Base-by-base conservation (phyloP, 441 rosid genomes). In the Adansonia gregorii region DNA sequence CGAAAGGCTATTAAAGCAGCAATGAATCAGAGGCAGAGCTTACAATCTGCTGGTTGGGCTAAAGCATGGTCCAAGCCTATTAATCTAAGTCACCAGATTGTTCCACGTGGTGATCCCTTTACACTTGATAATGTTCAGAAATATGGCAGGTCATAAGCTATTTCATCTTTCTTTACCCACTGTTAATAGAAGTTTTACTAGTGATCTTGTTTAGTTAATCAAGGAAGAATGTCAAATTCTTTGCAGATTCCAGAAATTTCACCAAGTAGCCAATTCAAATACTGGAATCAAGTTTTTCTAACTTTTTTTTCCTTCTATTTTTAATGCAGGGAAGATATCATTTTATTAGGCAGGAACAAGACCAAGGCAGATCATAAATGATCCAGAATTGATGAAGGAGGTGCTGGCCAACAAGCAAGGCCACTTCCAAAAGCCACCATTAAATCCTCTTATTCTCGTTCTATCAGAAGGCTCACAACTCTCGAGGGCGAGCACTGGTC, bases 401-500 rank as follows among this genome's bases (percentile, higher is more conserved):
- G 85, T 82, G 61, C 31, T 89, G 51, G 56, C 85, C 19, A 86
- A 89, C 78, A 89, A 82, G 83, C 72, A 43, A 31, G 88, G 91
- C 2, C 85, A 83, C 74, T 81, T 86, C 74, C 67, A 61, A 14
- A 88, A 88, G 84, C 90, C 88, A 49, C 79, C 79, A 9, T 0
- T 79, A 4, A 83, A 65, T 60, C 81, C 90, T 52, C 79, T 78
- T 2, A 73, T 86, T 75, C 81, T 46, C 54, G 49, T 83, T 63
- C 81, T 89, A 27, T 49, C 87, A 85, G 43, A 74, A 89, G 90
- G 64, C 58, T 88, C 58, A 45, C 88, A 11, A 79, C 68, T 63
- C 76, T 78, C 43, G 86, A 88, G 81, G 90, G 90, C 14, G 89
- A 84, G 51, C 56, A 81, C 22, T 89, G 91, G 93, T 83, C 86